Conservation (phyloP, 1,139 yeast species). For the Pichia sp. region DNA sequence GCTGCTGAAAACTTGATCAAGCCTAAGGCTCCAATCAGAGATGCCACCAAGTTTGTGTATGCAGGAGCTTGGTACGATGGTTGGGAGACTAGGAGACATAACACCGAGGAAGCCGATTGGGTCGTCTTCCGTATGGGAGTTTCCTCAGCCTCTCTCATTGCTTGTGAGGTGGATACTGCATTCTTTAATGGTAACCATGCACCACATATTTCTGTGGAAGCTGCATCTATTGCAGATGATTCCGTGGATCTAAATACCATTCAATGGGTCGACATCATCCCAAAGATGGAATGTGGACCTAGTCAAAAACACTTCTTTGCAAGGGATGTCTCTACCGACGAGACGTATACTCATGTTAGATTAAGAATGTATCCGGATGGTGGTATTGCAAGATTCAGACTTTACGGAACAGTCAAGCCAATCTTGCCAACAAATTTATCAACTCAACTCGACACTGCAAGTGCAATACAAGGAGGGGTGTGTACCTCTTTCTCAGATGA, state of each 20-base stretch:
- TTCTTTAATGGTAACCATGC: slow-evolving; percentile 94
- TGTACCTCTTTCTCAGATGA: slow-evolving; percentile 80
- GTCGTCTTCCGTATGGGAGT: slow-evolving; percentile 81
- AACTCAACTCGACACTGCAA: slow-evolving; percentile 63
- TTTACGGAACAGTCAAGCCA: slow-evolving; percentile 77
- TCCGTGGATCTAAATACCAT: slow-evolving; percentile 26
- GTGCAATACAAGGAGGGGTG: slow-evolving; percentile 83
- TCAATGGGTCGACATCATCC: slow-evolving; percentile 65
- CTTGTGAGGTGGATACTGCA: slow-evolving; percentile 87
- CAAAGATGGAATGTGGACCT: slow-evolving; percentile 79
- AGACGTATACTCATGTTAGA: slow-evolving; percentile 69
- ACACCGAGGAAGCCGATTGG: slow-evolving; percentile 77
- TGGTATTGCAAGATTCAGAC: slow-evolving; percentile 89
- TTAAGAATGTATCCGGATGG: slow-evolving; percentile 95
- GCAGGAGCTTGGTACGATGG: slow-evolving; percentile 98
- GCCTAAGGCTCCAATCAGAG: slow-evolving; percentile 73
- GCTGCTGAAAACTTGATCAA: slow-evolving; percentile 83
- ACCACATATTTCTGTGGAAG: slow-evolving; percentile 83
- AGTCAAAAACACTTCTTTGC: slow-evolving; percentile 76
- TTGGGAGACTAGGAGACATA: slow-evolving; percentile 97
- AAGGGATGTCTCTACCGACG: slow-evolving; percentile 49
- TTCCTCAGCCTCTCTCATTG: slow-evolving; percentile 68
- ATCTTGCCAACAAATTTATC: slow-evolving; percentile 42
- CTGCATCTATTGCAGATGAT: slow-evolving; percentile 36
- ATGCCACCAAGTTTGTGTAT: slow-evolving; percentile 68